A percentile compares a stretch with the other conserved stretches of the same genome.
phyloP scores from a whole-genome alignment of 176 grass and related monocot species.

The Tillandsia leiboldiana region DNA sequence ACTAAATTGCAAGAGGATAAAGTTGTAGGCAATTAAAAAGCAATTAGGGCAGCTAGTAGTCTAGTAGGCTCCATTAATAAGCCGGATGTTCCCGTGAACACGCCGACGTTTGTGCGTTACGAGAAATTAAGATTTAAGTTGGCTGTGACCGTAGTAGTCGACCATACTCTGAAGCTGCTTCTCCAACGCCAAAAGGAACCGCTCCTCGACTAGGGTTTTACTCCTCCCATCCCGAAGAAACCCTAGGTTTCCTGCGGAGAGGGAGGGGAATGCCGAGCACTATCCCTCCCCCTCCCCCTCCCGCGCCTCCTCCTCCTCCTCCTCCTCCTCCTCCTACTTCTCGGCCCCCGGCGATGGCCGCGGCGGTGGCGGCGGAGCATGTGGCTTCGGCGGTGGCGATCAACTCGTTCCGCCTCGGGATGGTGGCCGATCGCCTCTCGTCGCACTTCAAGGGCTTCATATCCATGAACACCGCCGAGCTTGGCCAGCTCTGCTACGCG shows the following conservation, averaged over 20 bases:
- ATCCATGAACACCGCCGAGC: conserved; percentile 4
- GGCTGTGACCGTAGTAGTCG: too few species aligned
- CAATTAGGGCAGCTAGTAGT: too few species aligned
- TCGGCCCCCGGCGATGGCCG: neutral
- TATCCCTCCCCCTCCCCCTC: neutral
- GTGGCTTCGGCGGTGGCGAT: conserved; percentile 4
- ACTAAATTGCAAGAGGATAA: too few species aligned
- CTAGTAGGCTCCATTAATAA: too few species aligned
- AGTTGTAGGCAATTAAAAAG: too few species aligned
- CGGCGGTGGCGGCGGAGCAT: neutral
- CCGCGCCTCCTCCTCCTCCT: neutral
- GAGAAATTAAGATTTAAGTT: too few species aligned
- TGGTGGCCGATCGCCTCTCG: conserved; percentile 26
- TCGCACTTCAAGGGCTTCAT: conserved; percentile 22
- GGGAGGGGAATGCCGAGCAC: neutral
- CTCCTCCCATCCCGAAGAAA: neutral
- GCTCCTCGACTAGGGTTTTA: neutral
- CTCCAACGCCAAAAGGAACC: neutral
- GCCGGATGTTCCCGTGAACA: too few species aligned
- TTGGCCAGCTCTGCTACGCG: conserved; percentile 32
- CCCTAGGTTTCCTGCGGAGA: neutral
- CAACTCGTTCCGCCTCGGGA: conserved; percentile 25
- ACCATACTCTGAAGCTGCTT: neutral
- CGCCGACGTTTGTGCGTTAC: too few species aligned
- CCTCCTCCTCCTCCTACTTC: neutral